These are phyloP conservation scores for Amanita polypyramis DNA, from an alignment of 768 basidiomycete species.

Conservation along the genomic window DNA sequence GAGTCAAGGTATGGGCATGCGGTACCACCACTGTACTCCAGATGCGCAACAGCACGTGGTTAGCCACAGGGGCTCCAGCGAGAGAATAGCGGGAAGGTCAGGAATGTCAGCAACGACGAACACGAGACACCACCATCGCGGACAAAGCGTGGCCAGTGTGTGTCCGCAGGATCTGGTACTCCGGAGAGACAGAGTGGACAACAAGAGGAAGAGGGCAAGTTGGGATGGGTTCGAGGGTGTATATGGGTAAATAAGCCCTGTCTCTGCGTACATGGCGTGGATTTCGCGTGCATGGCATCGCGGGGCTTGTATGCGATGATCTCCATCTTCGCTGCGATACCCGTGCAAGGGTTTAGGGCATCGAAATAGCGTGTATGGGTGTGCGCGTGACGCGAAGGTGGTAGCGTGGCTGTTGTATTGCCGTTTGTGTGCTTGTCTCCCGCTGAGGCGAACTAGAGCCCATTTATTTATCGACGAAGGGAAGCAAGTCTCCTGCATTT, in stretches of 20 bases:
- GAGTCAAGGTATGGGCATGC: constrained; percentile 7
- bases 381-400: neutral
- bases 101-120: neutral
- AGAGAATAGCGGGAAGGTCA: neutral
- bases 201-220: constrained; percentile 30
- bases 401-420: neutral
- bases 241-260: constrained; percentile 4
- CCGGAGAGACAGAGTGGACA: constrained; percentile 15
- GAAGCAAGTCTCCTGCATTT: neutral
- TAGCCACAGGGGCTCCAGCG: neutral
- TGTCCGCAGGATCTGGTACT: constrained; percentile 27
- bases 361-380: neutral
- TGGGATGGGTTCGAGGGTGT: constrained; percentile 23
- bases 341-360: constrained; percentile 5
- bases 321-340: neutral
- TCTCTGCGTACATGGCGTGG: neutral
- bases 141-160: constrained; percentile 25
- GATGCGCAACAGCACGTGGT: constrained; percentile 4
- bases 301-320: neutral
- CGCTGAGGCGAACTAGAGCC: neutral
- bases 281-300: constrained; percentile 1
- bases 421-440: neutral
- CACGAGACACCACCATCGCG: constrained; percentile 21
- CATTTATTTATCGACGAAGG: neutral
- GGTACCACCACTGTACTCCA: constrained; percentile 9